Evolutionary conservation across 768 basidiomycete species (phyloP), one percentile per base, ranked within the genome.

Genomic region (Lentinula detonsa): DNA sequence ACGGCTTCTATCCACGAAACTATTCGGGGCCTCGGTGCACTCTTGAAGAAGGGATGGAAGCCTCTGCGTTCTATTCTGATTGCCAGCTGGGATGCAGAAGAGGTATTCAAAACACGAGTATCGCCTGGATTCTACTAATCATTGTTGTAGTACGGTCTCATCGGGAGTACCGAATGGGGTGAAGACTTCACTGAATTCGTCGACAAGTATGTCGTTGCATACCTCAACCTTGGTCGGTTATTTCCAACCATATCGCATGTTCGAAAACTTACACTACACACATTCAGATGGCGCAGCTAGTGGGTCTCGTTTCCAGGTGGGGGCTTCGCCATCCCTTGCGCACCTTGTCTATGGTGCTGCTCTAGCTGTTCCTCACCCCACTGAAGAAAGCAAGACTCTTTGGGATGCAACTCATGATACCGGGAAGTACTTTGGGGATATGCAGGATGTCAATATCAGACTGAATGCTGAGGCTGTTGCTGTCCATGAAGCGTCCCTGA

Each of bases 31-130:
- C 71, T 88, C 51, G 85, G 84, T 43, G 70, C 68, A 0, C 70
- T 88, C 7, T 52, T 83, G 28, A 70, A 72, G 65, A 75, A 74
- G 57, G 87, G 85, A 15, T 89, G 87, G 87, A 85, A 78, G 65
- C 87, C 87, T n/a, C 68, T 88, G 9, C 75, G 91, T 61, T 90
- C 87, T 0, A 85, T 93, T 68, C 69, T 91, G 23, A 76, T 93
- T 54, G 87, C 86, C 1, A 88, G 85, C 66, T 93, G 91, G 91
- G 91, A 92, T 67, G 91, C 81, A 1, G 91, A 91, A 69, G 81
- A 85, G 76, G 83, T 82, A 63, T 55, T 71, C 10, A 13, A 18
- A 11, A 9, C 11, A 31, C n/a, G 39, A 48, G 28, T n/a, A 34
- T 45, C 31, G 49, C 40, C 56, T 57, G 65, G 46, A 69, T 35